These are phyloP conservation scores for Ophiostoma australiae DNA, from an alignment of 2,329 filamentous ascomycete genomes.

Conservation along the genomic window DNA sequence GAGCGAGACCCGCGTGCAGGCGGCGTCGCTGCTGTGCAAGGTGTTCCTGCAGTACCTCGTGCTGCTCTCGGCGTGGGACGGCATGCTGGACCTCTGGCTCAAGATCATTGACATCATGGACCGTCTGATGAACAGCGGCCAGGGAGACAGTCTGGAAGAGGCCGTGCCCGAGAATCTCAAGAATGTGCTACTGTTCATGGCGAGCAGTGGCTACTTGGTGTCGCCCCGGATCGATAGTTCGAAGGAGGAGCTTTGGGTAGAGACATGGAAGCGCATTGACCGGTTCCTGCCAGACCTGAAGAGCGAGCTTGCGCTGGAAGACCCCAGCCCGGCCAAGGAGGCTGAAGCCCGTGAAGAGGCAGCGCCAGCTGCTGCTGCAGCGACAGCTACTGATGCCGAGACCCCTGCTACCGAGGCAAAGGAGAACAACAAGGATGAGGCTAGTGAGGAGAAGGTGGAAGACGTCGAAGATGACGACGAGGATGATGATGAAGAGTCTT, in stretches of 20 bases:
- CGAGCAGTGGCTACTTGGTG: slow-evolving; percentile 77
- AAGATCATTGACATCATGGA: slow-evolving; percentile 93
- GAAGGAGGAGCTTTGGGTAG: slow-evolving; percentile 54
- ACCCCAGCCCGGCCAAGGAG: not conserved
- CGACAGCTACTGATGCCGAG: not conserved
- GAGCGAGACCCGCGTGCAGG: slow-evolving; percentile 90
- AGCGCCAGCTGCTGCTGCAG: not conserved
- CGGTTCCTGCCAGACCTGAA: slow-evolving; percentile 59
- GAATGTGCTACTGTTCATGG: slow-evolving; percentile 94
- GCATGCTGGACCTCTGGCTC: slow-evolving; percentile 87
- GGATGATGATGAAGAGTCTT: not conserved
- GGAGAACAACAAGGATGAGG: not conserved
- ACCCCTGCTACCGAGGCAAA: not conserved
- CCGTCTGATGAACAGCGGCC: slow-evolving; percentile 89
- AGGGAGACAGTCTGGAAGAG: slow-evolving; percentile 87
- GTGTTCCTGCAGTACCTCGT: slow-evolving; percentile 94
- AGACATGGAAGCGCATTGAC: slow-evolving; percentile 63
- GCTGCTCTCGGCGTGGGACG: slow-evolving; percentile 75
- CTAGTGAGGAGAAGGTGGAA: not conserved
- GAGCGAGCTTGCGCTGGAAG: slow-evolving; percentile 53
- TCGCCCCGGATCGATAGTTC: slow-evolving; percentile 56
- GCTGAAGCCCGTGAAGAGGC: not conserved
- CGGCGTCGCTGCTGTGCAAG: slow-evolving; percentile 85
- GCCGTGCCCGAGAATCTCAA: slow-evolving; percentile 93
- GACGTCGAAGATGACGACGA: not conserved